Conservation (phyloP, 805 yeast genomes). For the Saturnispora diversa region DNA sequence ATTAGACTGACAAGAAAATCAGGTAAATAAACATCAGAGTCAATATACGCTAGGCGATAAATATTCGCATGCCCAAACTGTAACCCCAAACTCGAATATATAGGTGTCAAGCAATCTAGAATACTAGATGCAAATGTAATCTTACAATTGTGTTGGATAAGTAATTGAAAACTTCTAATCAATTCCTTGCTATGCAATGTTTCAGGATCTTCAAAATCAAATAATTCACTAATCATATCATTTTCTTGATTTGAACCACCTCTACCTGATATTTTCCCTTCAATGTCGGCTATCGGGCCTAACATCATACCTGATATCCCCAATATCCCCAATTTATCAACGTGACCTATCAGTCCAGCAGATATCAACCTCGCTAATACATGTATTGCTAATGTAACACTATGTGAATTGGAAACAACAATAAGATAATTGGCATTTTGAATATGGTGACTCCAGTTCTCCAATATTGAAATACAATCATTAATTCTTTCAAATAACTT, state of each 20-base stretch:
- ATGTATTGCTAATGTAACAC: conserved; percentile 82
- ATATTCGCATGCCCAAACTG: conserved; percentile 83
- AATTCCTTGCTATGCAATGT: conserved; percentile 64
- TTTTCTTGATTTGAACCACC: conserved; percentile 73
- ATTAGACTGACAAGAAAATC: conserved; percentile 34
- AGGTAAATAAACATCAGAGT: conserved; percentile 31
- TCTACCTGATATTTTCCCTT: conserved; percentile 64
- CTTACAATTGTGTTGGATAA: conserved; percentile 71
- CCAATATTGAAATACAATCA: conserved; percentile 58
- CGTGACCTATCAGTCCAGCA: conserved; percentile 56
- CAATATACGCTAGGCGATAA: conserved; percentile 76
- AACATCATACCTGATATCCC: conserved; percentile 90
- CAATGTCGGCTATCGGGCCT: conserved; percentile 87
- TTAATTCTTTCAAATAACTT: conserved; percentile 75
- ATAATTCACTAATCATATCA: conserved; percentile 76
- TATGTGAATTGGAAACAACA: conserved; percentile 88
- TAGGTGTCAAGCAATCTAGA: conserved; percentile 85
- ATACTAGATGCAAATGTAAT: conserved; percentile 76
- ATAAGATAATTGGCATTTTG: conserved; percentile 64
- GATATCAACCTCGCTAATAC: conserved; percentile 36
- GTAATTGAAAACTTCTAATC: conserved; percentile 52
- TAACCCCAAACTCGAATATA: conserved; percentile 77
- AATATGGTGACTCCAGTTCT: conserved; percentile 56
- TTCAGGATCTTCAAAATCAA: conserved; percentile 74
- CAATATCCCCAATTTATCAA: conserved; percentile 54